Base-by-base conservation (phyloP, 139 green algal genomes). In the Bryopsis sp. region DNA sequence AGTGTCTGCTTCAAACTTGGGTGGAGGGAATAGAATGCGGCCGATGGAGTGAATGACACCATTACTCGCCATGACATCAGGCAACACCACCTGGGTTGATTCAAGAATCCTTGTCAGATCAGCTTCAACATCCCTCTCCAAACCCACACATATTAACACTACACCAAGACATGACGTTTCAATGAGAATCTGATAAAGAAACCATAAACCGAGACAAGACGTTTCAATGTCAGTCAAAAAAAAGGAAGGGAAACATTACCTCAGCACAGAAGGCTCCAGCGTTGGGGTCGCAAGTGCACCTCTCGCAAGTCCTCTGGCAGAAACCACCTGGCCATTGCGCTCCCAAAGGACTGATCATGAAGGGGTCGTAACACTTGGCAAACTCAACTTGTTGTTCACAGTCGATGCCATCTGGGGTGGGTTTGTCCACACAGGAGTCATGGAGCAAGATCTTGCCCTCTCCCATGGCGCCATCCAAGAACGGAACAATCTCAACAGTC, bases 361-460 rank as follows among this genome's bases (percentile, higher is more conserved):
- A 80, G 36, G 75, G 75, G 48, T 77, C 76, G 75, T 74, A 73
- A 50, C 75, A 80, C 64, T 80, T 80, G 36, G 62, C 64, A 29
- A 80, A 80, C 22, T 68, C 48, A 28, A 47, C 31, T 58, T 80
- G 74, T 26, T 80, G 68, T 65, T 65, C 3, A 5, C 47, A 72
- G 29, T 47, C 38, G 26, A 58, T 67, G 11, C 47, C n/a, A 28
- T 74, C 71, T 19, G 80, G 76, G 5, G 83, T 87, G 33, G 81
- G 81, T 72, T 84, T 85, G 79, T 89, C 81, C 1, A 87, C 62
- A 72, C 83, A 89, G 28, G 64, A 68, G 64, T 89, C 82, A 62
- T 84, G 76, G 32, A 89, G 65, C 74, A 74, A 67, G 39, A 82
- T 57, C 5, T 58, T 24, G 43, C 37, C 46, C 47, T 62, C 36